Percentiles rank a stretch among this genome's conserved stretches.
Conservation (phyloP, 306 rosid genomes). For the Herpetospermum pedunculosum region DNA sequence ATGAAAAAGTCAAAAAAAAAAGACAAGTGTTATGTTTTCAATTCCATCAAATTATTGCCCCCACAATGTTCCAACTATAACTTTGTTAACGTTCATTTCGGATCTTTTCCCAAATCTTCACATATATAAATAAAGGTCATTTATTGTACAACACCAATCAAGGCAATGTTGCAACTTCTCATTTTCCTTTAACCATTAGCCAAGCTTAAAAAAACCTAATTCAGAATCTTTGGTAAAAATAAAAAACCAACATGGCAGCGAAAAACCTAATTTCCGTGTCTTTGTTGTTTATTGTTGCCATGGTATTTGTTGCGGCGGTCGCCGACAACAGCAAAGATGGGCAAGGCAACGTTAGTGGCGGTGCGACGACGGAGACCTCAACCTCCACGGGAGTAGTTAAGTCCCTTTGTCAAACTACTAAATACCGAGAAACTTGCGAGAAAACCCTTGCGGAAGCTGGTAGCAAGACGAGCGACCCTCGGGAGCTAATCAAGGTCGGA, state of each 20-base stretch:
- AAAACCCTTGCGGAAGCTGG: constrained; percentile 13
- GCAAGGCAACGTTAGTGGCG: background rate
- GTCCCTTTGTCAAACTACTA: constrained; percentile 41
- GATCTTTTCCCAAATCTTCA: too few species aligned
- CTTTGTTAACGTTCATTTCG: background rate
- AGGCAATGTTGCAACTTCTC: background rate
- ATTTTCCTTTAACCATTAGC: background rate
- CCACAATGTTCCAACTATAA: background rate
- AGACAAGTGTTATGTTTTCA: too few species aligned
- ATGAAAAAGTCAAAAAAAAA: too few species aligned
- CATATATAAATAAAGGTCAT: too few species aligned
- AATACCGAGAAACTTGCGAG: constrained; percentile 42
- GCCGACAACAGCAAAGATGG: constrained; percentile 1
- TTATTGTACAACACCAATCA: too few species aligned
- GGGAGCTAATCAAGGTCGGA: constrained; percentile 31
- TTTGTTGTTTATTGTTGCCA: background rate
- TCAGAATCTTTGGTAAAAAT: background rate
- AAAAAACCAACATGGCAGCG: background rate
- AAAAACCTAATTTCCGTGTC: too few species aligned
- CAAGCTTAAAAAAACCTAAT: background rate
- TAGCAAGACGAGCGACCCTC: constrained; percentile 18
- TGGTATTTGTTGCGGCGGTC: too few species aligned
- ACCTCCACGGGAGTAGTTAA: constrained; percentile 21
- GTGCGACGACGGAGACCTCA: background rate
- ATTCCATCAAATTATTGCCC: too few species aligned